Percentiles rank a stretch among this genome's conserved stretches.
Conservation (phyloP, 345 rosid genomes). For the Microcos paniculata region DNA sequence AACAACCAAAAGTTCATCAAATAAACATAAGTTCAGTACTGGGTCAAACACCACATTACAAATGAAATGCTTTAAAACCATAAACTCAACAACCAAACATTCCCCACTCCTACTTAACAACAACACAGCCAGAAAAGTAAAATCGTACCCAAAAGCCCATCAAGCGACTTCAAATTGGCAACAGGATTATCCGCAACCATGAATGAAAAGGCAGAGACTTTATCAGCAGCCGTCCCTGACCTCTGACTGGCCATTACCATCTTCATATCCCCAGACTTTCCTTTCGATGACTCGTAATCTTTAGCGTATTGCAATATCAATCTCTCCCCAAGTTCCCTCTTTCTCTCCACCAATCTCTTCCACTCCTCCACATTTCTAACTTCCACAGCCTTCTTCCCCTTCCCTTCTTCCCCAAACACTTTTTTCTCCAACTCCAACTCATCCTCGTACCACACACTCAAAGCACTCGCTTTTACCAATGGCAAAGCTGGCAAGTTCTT, state of each 20-base stretch:
- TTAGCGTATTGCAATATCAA: slow-evolving; percentile 71
- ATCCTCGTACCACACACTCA: slow-evolving; percentile 77
- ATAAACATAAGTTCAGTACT: neutral
- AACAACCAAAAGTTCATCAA: neutral
- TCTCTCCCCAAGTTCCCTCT: slow-evolving; percentile 78
- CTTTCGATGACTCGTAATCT: slow-evolving; percentile 67
- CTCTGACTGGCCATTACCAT: slow-evolving; percentile 82
- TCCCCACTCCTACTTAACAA: neutral
- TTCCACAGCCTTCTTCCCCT: slow-evolving; percentile 28
- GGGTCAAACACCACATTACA: neutral
- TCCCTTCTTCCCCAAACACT: slow-evolving; percentile 50
- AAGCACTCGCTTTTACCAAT: slow-evolving; percentile 61
- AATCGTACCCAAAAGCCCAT: slow-evolving; percentile 74
- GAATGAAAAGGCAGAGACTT: slow-evolving; percentile 84
- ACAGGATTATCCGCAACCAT: slow-evolving; percentile 87
- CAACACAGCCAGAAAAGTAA: neutral
- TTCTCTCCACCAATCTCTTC: slow-evolving; percentile 55
- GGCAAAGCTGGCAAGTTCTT: slow-evolving; percentile 70
- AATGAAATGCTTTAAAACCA: neutral
- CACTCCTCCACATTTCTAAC: slow-evolving; percentile 47
- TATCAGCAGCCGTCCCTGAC: slow-evolving; percentile 94
- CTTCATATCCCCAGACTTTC: slow-evolving; percentile 80
- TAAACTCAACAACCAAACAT: slow-evolving; percentile 1
- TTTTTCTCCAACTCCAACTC: slow-evolving; percentile 70
- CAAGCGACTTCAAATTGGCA: slow-evolving; percentile 90